A percentile compares a stretch with the other conserved stretches of the same genome.
These are phyloP conservation scores for Pseudogymnoascus sp. DNA, from an alignment of 2,329 filamentous ascomycete genomes.

Conservation along the genomic window DNA sequence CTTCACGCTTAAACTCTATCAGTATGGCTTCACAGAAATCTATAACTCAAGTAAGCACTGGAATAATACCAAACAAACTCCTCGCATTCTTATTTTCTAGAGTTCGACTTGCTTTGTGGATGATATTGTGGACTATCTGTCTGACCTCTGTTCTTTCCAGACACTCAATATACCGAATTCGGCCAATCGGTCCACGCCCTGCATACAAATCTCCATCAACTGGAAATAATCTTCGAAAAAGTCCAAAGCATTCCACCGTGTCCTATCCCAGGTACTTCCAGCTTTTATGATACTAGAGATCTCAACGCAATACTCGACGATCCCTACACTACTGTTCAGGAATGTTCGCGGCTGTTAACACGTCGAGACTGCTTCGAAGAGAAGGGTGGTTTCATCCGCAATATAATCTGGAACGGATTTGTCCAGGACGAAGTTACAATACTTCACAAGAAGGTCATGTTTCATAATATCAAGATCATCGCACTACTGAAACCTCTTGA, in stretches of 20 bases:
- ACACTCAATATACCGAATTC: background rate
- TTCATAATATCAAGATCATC: conserved; percentile 17
- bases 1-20: background rate
- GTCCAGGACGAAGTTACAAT: conserved; percentile 15
- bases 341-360: background rate
- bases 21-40: background rate
- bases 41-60: background rate
- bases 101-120: background rate
- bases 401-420: conserved; percentile 17
- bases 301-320: background rate
- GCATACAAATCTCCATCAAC: background rate
- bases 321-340: background rate
- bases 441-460: conserved; percentile 14
- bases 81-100: background rate
- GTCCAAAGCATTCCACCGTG: background rate
- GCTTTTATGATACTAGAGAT: background rate
- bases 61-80: background rate
- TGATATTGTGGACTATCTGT: background rate
- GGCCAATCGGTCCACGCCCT: background rate
- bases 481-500: conserved; percentile 18
- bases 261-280: background rate
- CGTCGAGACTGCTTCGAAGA: conserved; percentile 16
- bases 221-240: background rate
- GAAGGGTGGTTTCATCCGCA: conserved; percentile 15
- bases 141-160: background rate